Evolutionary conservation across 2,329 filamentous ascomycete genomes (phyloP), one percentile per base, ranked within the genome.

Genomic region (Aureobasidium sp.): DNA sequence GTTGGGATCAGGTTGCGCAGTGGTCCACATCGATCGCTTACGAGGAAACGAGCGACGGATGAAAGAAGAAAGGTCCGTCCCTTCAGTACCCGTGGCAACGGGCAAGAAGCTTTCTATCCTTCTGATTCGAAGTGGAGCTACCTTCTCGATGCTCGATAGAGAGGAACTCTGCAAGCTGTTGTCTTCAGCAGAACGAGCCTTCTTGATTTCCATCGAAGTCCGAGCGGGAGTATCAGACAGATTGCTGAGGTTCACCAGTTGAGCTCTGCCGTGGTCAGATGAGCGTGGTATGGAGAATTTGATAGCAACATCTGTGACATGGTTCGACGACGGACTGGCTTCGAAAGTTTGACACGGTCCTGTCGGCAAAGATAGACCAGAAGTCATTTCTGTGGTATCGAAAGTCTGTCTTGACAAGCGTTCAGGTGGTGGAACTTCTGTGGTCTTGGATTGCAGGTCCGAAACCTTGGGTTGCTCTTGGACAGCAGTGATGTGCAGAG

Each of bases 291-390:
- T 57, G 0, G 72, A 73, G 63, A 74, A 74, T 45, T 71, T 71
- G n/a, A 73, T 68, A 48, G 71, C 71, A 29, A 73, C 67, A 62
- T 74, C 72, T 7, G 72, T 74, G 49, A 73, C 66, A 64, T 70
- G 69, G 50, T 73, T 69, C 5, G 70, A 69, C 3, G 42, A 45
- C 5, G 57, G 35, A 24, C 35, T 50, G 44, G 35, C 45, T 2
- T 60, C 44, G 15, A 37, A 19, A 5, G 42, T 58, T 17, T 58
- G 54, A 58, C 19, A 45, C 9, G 31, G 57, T n/a, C 29, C 57
- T 24, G 33, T 40, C 4, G 44, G 57, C 11, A 50, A 42, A 29
- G 57, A 60, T 2, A 49, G 6, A 17, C 57, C 40, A n/a, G 57
- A 60, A 9, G 22, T 42, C 45, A 50, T 49, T 1, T 60, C 44